phyloP scores from a whole-genome alignment of 2,329 filamentous ascomycete genomes.

The Nakataea oryzae region DNA sequence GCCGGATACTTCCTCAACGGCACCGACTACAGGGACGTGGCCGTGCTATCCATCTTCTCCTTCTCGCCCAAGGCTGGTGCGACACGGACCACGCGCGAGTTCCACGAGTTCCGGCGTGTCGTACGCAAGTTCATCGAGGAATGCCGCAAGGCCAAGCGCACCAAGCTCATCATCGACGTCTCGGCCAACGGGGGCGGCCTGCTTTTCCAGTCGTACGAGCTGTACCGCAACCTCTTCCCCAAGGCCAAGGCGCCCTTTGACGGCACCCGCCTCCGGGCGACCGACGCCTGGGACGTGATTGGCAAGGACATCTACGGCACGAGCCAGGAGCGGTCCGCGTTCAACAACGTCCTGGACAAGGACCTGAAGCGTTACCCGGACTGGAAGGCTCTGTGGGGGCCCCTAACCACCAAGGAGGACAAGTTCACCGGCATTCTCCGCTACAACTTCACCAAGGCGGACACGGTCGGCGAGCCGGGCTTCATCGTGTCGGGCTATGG shows the following conservation, averaged over 20 bases:
- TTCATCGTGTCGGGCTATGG: conserved; percentile 5
- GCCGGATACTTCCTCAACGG: conserved; percentile 13
- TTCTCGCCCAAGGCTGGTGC: conserved; percentile 11
- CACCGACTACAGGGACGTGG: conserved; percentile 18
- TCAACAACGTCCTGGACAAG: conserved; percentile 1
- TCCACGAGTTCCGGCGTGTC: conserved; percentile 25
- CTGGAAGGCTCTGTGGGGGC: background rate
- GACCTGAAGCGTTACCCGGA: background rate
- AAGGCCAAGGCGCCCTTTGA: conserved; percentile 15
- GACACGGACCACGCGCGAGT: conserved; percentile 15
- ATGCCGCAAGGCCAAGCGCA: conserved; percentile 37
- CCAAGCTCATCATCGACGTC: conserved; percentile 49
- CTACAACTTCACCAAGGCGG: conserved; percentile 8
- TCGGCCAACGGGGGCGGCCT: conserved; percentile 48
- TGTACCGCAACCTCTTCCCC: conserved; percentile 47
- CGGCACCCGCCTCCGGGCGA: conserved; percentile 1
- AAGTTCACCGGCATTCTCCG: background rate
- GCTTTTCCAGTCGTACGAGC: conserved; percentile 49
- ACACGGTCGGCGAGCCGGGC: conserved; percentile 7
- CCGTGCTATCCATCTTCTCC: conserved; percentile 16
- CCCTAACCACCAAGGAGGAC: background rate
- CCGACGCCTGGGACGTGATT: conserved; percentile 1
- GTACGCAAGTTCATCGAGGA: conserved; percentile 22
- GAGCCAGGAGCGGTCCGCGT: background rate
- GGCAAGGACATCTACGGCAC: background rate